Conservation (phyloP, 352 stramenopile genomes). For the Plasmopara halstedii region DNA sequence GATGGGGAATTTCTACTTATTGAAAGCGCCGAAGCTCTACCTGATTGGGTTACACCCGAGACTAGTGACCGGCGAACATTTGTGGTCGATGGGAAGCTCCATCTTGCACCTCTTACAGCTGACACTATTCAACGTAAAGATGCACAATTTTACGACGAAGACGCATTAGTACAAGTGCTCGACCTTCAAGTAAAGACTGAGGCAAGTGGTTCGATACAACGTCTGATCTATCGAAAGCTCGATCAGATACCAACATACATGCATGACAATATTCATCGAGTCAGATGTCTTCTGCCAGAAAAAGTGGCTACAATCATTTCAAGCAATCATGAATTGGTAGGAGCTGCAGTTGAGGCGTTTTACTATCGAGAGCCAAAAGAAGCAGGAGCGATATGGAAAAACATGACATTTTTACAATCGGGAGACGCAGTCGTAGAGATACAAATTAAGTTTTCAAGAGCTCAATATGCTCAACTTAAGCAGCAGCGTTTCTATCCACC, state of each 20-base stretch:
- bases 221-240: slow-evolving; percentile 31
- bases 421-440: slow-evolving; percentile 12
- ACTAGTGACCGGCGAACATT: slow-evolving; percentile 44
- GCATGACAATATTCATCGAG: slow-evolving; percentile 38
- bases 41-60: slow-evolving; percentile 58
- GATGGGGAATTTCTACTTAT: slow-evolving; percentile 78
- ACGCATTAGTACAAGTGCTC: slow-evolving; percentile 27
- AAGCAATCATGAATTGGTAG: slow-evolving; percentile 23
- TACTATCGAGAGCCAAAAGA: slow-evolving; percentile 65
- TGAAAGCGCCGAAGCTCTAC: slow-evolving; percentile 57
- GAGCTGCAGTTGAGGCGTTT: slow-evolving; percentile 54
- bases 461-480: slow-evolving; percentile 78
- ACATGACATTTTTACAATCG: slow-evolving; percentile 48
- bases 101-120: slow-evolving; percentile 28
- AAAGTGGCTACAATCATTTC: slow-evolving; percentile 28
- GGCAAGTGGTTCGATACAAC: slow-evolving; percentile 33
- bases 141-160: slow-evolving; percentile 17
- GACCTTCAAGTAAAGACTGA: slow-evolving; percentile 14
- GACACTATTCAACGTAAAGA: slow-evolving; percentile 3
- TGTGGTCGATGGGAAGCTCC: slow-evolving; percentile 28
- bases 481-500: slow-evolving; percentile 67
- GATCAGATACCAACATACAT: slow-evolving; percentile 32
- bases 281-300: slow-evolving; percentile 39
- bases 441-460: slow-evolving; percentile 63
- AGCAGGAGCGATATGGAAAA: slow-evolving; percentile 33